Evolutionary conservation across 768 basidiomycete species (phyloP), one percentile per base, ranked within the genome.

Genomic region (Kwoniella mangroviensis): DNA sequence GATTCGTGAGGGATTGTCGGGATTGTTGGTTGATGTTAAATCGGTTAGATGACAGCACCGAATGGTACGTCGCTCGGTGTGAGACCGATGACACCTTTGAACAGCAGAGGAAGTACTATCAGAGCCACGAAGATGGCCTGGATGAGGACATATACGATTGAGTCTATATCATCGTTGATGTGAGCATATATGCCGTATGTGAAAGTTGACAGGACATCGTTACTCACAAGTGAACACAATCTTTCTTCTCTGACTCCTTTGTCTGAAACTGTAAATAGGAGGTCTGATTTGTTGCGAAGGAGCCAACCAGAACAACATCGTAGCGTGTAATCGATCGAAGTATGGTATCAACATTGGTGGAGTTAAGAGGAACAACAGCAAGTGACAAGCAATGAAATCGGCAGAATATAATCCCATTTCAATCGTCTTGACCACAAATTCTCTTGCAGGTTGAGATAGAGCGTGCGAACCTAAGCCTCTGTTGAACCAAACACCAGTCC

Each of bases 381-480:
- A 69, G 71, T 81, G 79, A 72, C 79, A 78, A 65, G 74, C 72
- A 63, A 98, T 86, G 75, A 98, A 90, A 84, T 98, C 97, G 21
- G 92, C 94, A 74, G 92, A 92, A 92, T 96, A 98, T 22, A 98
- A 83, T 54, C 92, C 92, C 82, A 98, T 86, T 84, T 98, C 97
- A 75, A 98, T 93, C 71, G 94, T 92, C 87, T 99, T 99, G 85
- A 98, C 96, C 73, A 98, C 85, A 77, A 93, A 98, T 86, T 98
- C 97, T 81, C 97, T 91, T 34, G 92, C 93, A 62, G 96, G 96
- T 82, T 98, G 97, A n/a, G 93, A 94, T 89, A 96, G 92, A 53
- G 91, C 94, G 81, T 93, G 90, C 4, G 88, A 79, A 53, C 96
- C 95, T 26, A 99, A 87, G 4, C 94, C 94, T 61, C 94, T 90